phyloP scores from a whole-genome alignment of 148 eudicot species.

The Pharnaceum exiguum region DNA sequence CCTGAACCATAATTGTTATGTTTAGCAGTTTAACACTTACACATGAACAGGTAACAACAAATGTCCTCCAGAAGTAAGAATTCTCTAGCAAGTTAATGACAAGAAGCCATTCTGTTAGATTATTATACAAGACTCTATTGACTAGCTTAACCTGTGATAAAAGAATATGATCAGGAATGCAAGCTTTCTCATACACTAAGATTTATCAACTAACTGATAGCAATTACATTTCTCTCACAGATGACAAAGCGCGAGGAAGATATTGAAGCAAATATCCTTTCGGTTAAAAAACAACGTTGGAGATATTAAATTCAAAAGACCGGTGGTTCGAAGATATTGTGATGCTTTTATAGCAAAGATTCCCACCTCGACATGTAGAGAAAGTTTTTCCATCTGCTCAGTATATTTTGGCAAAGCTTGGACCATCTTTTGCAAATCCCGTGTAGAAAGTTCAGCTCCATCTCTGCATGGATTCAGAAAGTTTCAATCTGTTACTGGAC shows the following conservation, averaged over 20 bases:
- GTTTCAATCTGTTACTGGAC: constrained; percentile 9
- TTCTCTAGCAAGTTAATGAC: neutral
- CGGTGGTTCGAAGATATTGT: neutral
- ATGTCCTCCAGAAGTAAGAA: neutral
- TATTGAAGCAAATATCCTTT: too few species aligned
- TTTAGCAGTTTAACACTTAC: neutral
- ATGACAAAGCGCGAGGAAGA: too few species aligned
- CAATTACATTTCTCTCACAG: too few species aligned
- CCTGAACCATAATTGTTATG: constrained; percentile 35
- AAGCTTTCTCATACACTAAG: too few species aligned
- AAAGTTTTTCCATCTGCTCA: constrained; percentile 86
- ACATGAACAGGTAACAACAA: neutral
- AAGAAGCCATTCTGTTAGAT: neutral
- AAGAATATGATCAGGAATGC: too few species aligned
- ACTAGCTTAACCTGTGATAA: too few species aligned
- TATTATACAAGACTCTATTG: neutral
- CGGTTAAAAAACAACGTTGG: too few species aligned
- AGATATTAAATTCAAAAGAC: neutral
- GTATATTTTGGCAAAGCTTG: constrained; percentile 95
- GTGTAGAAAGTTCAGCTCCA: constrained; percentile 77
- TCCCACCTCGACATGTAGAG: constrained; percentile 86
- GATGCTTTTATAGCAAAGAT: constrained; percentile 4
- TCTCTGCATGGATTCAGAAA: constrained; percentile 47
- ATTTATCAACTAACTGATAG: too few species aligned
- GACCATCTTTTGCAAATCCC: constrained; percentile 97